phyloP scores from a whole-genome alignment of 2,329 filamentous ascomycete species.

The Coniochaeta sp. region DNA sequence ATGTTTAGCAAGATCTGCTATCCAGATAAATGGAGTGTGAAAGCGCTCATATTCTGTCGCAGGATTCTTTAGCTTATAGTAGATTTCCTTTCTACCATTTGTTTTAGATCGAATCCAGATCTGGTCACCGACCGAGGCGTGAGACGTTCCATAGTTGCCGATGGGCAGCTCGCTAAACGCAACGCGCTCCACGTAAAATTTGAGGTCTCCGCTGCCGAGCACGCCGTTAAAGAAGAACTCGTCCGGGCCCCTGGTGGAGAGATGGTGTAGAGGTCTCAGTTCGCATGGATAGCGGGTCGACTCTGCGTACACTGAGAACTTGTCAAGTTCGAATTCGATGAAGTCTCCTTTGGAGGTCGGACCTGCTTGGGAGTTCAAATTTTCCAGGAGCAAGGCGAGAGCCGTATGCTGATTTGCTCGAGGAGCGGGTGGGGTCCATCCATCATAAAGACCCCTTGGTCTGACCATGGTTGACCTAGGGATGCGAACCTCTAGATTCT shows the following conservation, averaged over 20 bases:
- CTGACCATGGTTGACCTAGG: conserved; percentile 17
- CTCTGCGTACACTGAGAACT: conserved; percentile 51
- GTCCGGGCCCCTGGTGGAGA: conserved; percentile 30
- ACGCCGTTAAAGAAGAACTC: conserved; percentile 53
- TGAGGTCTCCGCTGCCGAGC: conserved; percentile 34
- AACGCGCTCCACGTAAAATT: conserved; percentile 45
- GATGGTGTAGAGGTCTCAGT: conserved; percentile 46
- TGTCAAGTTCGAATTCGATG: conserved; percentile 43
- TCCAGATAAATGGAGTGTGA: conserved; percentile 58
- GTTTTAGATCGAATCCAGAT: conserved; percentile 57
- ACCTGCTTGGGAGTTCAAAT: conserved; percentile 9
- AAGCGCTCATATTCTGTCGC: conserved; percentile 55
- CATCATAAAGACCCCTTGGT: conserved; percentile 19
- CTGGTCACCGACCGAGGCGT: conserved; percentile 38
- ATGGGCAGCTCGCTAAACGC: conserved; percentile 54
- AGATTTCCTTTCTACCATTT: conserved; percentile 38
- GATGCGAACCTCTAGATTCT: conserved; percentile 5
- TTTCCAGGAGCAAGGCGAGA: conserved; percentile 19
- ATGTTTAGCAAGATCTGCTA: conserved; percentile 64
- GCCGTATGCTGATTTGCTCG: conserved; percentile 21
- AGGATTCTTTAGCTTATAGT: conserved; percentile 55
- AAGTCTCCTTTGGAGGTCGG: conserved; percentile 17
- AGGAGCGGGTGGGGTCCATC: conserved; percentile 15
- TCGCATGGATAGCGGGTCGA: conserved; percentile 30
- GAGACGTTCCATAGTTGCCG: conserved; percentile 52